Evolutionary conservation across 116 monocot genomes (phyloP).

Genomic region (Zostera marina): DNA sequence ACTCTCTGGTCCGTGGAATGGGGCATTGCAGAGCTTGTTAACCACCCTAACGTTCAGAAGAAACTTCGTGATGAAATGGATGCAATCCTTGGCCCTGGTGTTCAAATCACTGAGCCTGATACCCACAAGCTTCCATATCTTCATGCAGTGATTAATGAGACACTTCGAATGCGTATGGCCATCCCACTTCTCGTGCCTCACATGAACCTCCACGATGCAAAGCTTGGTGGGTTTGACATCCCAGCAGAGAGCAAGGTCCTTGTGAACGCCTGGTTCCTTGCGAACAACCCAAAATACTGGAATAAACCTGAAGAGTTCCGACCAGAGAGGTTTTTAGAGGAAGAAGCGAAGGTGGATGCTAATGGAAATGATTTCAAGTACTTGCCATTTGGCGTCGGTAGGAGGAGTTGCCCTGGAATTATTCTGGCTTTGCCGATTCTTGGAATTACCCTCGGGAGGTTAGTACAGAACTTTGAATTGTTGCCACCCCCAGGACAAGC

Average conservation of each 20-base stretch:
- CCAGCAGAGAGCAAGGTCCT: constrained; percentile 68
- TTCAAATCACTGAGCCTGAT: constrained; percentile 57
- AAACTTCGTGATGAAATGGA: constrained; percentile 48
- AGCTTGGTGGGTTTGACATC: constrained; percentile 47
- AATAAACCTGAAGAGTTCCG: constrained; percentile 51
- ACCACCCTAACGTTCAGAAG: constrained; percentile 54
- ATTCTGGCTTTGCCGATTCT: constrained; percentile 75
- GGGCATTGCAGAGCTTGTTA: constrained; percentile 74
- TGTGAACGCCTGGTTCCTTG: constrained; percentile 80
- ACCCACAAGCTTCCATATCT: constrained; percentile 64
- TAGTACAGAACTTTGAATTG: constrained; percentile 79
- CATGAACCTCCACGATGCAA: constrained; percentile 86
- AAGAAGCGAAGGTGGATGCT: constrained; percentile 54
- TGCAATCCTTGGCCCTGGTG: constrained; percentile 34
- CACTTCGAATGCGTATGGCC: constrained; percentile 58
- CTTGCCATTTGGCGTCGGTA: constrained; percentile 69
- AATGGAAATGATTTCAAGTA: constrained; percentile 65
- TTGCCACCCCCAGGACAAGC: constrained; percentile 50
- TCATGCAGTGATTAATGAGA: constrained; percentile 77
- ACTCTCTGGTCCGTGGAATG: constrained; percentile 89
- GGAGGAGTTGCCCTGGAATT: constrained; percentile 85
- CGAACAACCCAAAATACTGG: constrained; percentile 62
- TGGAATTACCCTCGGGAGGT: constrained; percentile 46
- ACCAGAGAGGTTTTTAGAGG: constrained; percentile 70
- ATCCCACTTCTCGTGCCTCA: constrained; percentile 73